These are phyloP conservation scores for Cyclocybe aegerita DNA, from an alignment of 768 basidiomycete genomes.

Conservation along the genomic window DNA sequence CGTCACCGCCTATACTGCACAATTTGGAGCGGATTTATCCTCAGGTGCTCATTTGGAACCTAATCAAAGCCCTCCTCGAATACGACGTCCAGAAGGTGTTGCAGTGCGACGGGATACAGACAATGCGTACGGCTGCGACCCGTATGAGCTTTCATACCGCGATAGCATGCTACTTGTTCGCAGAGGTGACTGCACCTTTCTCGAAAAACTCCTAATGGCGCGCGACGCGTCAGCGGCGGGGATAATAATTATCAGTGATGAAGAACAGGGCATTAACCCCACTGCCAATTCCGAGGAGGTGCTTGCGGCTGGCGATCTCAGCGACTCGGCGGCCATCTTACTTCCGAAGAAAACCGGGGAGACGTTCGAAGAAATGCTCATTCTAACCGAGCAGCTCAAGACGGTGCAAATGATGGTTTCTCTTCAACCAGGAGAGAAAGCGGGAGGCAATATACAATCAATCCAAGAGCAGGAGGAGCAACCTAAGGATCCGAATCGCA, in stretches of 20 bases:
- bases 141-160: conserved; percentile 47
- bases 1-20: conserved; percentile 60
- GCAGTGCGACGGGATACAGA: conserved; percentile 47
- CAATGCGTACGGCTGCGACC: conserved; percentile 61
- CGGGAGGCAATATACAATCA: conserved; percentile 24
- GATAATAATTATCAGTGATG: conserved; percentile 71
- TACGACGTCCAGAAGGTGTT: conserved; percentile 54
- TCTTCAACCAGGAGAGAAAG: conserved; percentile 8
- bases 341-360: conserved; percentile 53
- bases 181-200: conserved; percentile 86
- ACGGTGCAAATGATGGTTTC: conserved; percentile 22
- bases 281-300: conserved; percentile 60
- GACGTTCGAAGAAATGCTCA: conserved; percentile 54
- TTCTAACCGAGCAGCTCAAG: conserved; percentile 42
- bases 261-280: conserved; percentile 62
- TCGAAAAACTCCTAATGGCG: conserved; percentile 77
- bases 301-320: conserved; percentile 53
- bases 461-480: conserved; percentile 22
- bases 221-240: conserved; percentile 72
- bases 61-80: conserved; percentile 31
- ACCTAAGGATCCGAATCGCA: conserved; percentile 38
- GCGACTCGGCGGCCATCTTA: conserved; percentile 59
- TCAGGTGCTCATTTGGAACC: conserved; percentile 17
- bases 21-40: conserved; percentile 69
- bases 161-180: conserved; percentile 60